These are phyloP conservation scores for Medicago truncatula DNA, from an alignment of 306 rosid species.

Conservation along the genomic window MtrunA17r5.0-ANR NC_053048.1:43547501-43548000, in stretches of 20 bases:
- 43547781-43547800: conserved; percentile 35
- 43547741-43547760: conserved; percentile 43
- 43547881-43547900: conserved; percentile 35
- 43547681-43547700: background rate
- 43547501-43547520: too few species aligned
- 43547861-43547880: conserved; percentile 25
- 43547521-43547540: too few species aligned
- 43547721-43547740: conserved; percentile 35
- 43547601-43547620: background rate
- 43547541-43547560: background rate
- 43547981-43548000: conserved; percentile 29
- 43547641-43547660: too few species aligned
- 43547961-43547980: background rate
- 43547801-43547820: conserved; percentile 41
- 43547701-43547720: background rate
- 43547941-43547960: conserved; percentile 27
- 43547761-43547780: conserved; percentile 41
- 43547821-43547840: conserved; percentile 42
- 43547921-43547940: conserved; percentile 6
- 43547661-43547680: too few species aligned
- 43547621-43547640: background rate
- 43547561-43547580: conserved; percentile 9
- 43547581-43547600: conserved; percentile 9
- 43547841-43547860: conserved; percentile 35
- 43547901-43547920: conserved; percentile 27